Percentiles rank a stretch among this genome's conserved stretches.
Evolutionary conservation across 169 alveolate genomes (phyloP).

Genomic region (Plasmodium chabaudi): DNA sequence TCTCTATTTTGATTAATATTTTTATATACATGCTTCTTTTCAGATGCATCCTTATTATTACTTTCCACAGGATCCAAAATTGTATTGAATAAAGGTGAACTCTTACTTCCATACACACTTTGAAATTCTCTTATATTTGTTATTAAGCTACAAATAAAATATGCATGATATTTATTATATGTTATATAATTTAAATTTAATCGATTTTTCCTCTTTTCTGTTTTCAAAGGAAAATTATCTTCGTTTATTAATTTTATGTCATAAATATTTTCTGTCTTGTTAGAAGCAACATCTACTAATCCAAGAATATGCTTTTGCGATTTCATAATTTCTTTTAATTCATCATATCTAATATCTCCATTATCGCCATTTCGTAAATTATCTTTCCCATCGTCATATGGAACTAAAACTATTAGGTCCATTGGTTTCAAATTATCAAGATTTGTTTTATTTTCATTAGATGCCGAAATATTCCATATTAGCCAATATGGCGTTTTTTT

Average conservation of each 20-base stretch:
- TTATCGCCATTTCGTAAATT: conserved; percentile 4
- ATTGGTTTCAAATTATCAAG: conserved; percentile 57
- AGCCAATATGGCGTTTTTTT: conserved; percentile 68
- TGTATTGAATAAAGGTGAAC: conserved; percentile 32
- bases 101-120: conserved; percentile 43
- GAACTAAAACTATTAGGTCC: conserved; percentile 66
- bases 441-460: conserved; percentile 12
- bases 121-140: conserved; percentile 76
- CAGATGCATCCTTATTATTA: background rate
- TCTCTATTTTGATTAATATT: conserved; percentile 13
- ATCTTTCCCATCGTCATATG: conserved; percentile 30
- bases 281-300: conserved; percentile 49
- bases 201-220: conserved; percentile 21
- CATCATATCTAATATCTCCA: conserved; percentile 42
- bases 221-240: conserved; percentile 28
- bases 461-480: conserved; percentile 33
- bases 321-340: conserved; percentile 54
- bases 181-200: conserved; percentile 53
- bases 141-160: conserved; percentile 56
- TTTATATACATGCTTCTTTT: conserved; percentile 1
- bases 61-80: conserved; percentile 34
- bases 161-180: conserved; percentile 49
- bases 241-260: conserved; percentile 69
- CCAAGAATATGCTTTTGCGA: conserved; percentile 55
- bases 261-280: conserved; percentile 50